phyloP scores from a whole-genome alignment of 2,329 filamentous ascomycete species.

The Xylaria sp. region DNA sequence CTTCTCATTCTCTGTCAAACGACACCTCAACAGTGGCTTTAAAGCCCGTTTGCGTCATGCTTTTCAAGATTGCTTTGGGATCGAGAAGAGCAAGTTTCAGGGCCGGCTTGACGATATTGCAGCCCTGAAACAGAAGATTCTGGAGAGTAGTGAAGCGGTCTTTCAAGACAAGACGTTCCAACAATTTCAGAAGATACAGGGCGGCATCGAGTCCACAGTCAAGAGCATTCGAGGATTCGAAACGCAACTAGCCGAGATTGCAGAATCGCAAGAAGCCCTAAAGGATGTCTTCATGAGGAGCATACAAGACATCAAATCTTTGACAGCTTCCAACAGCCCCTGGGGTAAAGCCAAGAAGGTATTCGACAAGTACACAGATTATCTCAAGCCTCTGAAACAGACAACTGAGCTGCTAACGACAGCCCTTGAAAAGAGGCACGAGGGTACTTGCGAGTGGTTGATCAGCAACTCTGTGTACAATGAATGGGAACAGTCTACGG shows the following conservation, averaged over 20 bases:
- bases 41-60: not conserved
- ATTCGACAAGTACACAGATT: not conserved
- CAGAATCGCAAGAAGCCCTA: not conserved
- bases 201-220: not conserved
- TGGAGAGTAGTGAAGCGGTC: not conserved
- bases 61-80: not conserved
- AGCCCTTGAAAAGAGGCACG: not conserved
- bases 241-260: not conserved
- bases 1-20: not conserved
- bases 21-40: not conserved
- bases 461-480: not conserved
- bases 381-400: not conserved
- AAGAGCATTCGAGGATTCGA: not conserved
- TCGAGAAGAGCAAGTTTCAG: not conserved
- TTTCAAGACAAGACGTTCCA: not conserved
- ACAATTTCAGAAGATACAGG: not conserved
- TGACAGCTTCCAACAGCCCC: not conserved
- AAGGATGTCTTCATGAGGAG: not conserved
- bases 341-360: not conserved
- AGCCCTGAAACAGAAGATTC: not conserved
- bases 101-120: not conserved
- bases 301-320: not conserved
- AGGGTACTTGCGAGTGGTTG: not conserved
- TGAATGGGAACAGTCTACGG: not conserved
- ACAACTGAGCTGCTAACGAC: not conserved